Evolutionary conservation across 2,329 filamentous ascomycete genomes (phyloP), one percentile per base, ranked within the genome.

Genomic region (Fusarium zealandicum): DNA sequence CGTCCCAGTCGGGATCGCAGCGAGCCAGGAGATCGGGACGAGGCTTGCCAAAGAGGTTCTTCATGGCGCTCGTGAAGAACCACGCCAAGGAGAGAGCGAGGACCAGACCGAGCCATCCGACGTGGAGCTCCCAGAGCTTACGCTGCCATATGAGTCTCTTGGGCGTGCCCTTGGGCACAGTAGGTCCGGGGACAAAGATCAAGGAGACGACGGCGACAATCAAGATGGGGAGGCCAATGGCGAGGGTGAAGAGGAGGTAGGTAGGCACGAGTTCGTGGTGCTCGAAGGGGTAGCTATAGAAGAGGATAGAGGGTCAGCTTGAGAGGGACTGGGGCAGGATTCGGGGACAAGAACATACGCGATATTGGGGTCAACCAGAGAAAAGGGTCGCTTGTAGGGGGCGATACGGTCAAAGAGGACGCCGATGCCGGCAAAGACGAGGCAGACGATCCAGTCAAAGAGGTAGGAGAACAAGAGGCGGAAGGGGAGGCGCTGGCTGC

Each of bases 121-220:
- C 86, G 70, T 97, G 92, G 72, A 90, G 86, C 73, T 97, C 93
- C 92, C 93, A 97, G 1, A 96, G 72, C 75, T 95, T 96, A 61
- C 90, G 83, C 70, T 84, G 85, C 87, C 90, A 92, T 37, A 93
- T 79, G 47, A 90, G 75, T 4, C 81, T 73, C 59, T 81, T 81
- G 2, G 90, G 85, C 0, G 88, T 87, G 16, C 82, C 80, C 35
- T 78, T 79, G 13, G 84, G 82, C 1, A 88, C 86, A 1, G 86
- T 87, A 6, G 84, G 81, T 4, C 90, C 90, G 1, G 92, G 92
- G 1, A 95, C 85, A 63, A 93, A 79, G 55, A 86, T 60, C 27
- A 96, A 73, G 33, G 85, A 84, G 51, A 93, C 81, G 45, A 92
- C 31, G 44, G 89, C 73, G 65, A 96, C 87, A 60, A 92, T 77